Conservation (phyloP, 164 flowering plant genomes). For the Taxillus chinensis region DNA sequence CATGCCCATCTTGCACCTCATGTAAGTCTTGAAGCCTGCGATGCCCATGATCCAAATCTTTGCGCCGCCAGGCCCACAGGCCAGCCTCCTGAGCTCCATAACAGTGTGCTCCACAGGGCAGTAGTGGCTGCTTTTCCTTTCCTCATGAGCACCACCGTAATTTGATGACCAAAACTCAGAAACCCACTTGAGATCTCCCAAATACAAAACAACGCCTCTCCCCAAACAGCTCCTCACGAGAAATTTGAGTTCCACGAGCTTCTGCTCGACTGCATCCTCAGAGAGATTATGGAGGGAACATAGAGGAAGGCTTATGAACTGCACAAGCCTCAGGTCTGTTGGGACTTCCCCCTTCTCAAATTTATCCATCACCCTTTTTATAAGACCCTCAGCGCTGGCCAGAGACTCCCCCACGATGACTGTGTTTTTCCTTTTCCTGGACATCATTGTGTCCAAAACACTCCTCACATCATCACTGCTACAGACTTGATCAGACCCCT, state of each 20-base stretch:
- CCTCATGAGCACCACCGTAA: neutral
- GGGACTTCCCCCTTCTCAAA: neutral
- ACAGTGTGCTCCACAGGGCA: slow-evolving; percentile 1
- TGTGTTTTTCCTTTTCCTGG: neutral
- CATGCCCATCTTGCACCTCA: neutral
- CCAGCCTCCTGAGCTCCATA: slow-evolving; percentile 4
- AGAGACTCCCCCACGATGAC: neutral
- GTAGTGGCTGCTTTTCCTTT: neutral
- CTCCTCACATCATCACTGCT: neutral
- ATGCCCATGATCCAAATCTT: neutral
- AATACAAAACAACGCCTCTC: slow-evolving; percentile 1
- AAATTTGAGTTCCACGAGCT: neutral
- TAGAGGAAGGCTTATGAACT: slow-evolving; percentile 2
- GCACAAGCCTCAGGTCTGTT: neutral
- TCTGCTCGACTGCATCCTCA: neutral
- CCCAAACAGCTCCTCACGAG: neutral
- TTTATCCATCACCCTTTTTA: slow-evolving; percentile 1
- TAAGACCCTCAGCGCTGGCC: neutral
- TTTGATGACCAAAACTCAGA: slow-evolving; percentile 1
- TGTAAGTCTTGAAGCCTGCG: neutral
- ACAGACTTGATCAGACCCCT: too few species aligned
- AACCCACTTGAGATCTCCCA: slow-evolving; percentile 4
- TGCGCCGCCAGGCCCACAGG: neutral
- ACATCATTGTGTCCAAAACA: neutral
- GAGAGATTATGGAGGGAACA: neutral